Evolutionary conservation across 73 alveolate species (phyloP).

Genomic region (Tetrahymena borealis): DNA sequence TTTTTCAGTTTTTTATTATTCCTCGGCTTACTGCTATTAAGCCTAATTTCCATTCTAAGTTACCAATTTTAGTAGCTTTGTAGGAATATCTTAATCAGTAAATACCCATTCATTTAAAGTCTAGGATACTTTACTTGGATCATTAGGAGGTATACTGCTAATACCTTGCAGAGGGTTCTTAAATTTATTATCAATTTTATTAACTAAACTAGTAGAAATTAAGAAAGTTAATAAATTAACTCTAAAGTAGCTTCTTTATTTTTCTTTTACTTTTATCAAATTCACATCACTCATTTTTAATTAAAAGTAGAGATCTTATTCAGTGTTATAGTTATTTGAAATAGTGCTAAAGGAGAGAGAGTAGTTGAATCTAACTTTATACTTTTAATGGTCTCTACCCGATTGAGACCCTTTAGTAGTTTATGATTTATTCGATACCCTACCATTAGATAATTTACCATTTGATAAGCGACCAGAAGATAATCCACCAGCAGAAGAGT

Average conservation of each 20-base stretch:
- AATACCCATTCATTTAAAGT: not conserved
- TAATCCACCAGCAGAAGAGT: not conserved
- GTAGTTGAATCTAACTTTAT: not conserved
- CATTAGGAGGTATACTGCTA: no score
- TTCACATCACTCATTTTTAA: not conserved
- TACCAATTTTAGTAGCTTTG: not conserved
- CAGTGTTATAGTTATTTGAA: not conserved
- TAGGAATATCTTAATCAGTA: not conserved
- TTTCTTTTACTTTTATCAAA: not conserved
- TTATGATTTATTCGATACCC: not conserved
- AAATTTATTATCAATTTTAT: no score
- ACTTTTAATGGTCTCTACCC: not conserved
- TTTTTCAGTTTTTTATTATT: not conserved
- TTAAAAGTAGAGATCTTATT: not conserved
- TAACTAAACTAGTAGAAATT: not conserved
- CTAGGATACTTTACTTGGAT: no score
- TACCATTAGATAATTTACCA: no score
- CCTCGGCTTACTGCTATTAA: not conserved
- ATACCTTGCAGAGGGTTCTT: no score
- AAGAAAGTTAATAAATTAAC: not conserved
- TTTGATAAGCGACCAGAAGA: not conserved
- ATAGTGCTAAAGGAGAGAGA: not conserved
- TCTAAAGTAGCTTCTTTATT: not conserved
- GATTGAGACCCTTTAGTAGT: not conserved
- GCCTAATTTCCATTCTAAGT: not conserved